phyloP scores from a whole-genome alignment of 352 stramenopile genomes.

The Pythium biforme region DNA sequence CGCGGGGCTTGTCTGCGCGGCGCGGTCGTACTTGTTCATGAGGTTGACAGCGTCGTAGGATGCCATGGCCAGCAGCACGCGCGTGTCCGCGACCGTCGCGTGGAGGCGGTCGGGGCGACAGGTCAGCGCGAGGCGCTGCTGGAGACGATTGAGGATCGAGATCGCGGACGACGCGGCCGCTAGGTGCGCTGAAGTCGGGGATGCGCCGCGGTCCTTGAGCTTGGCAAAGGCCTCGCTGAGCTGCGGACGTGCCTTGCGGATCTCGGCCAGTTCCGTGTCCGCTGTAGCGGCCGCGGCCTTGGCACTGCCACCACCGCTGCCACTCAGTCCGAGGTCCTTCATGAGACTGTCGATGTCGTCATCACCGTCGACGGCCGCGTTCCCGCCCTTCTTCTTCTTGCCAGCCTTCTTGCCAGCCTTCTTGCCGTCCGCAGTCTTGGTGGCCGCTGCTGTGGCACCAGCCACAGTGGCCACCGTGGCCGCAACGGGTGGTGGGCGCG shows the following conservation, averaged over 20 bases:
- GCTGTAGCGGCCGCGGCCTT: not conserved
- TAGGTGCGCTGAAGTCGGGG: not conserved
- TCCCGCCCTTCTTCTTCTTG: constrained; percentile 8
- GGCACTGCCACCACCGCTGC: not conserved
- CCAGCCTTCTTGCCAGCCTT: constrained; percentile 9
- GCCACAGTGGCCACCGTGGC: not conserved
- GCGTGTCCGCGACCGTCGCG: not conserved
- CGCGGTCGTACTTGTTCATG: constrained; percentile 21
- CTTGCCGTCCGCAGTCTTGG: not conserved
- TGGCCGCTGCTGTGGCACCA: not conserved
- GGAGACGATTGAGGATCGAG: constrained; percentile 7
- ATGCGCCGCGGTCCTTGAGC: not conserved
- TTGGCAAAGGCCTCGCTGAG: constrained; percentile 2
- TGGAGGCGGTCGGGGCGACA: constrained; percentile 5
- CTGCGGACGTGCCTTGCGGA: constrained; percentile 8
- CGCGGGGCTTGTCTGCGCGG: constrained; percentile 8
- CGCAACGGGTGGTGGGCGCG: not conserved
- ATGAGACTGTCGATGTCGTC: constrained; percentile 15
- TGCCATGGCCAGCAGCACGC: constrained; percentile 1
- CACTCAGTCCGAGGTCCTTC: constrained; percentile 8
- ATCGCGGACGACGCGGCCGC: not conserved
- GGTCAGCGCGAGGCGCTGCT: constrained; percentile 9
- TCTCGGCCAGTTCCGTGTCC: constrained; percentile 4
- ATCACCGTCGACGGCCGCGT: not conserved
- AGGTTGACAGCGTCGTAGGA: constrained; percentile 16